Percentiles rank a stretch among this genome's conserved stretches.
Conservation (phyloP, 2,329 filamentous ascomycete genomes). For the Cladosporium sp. region DNA sequence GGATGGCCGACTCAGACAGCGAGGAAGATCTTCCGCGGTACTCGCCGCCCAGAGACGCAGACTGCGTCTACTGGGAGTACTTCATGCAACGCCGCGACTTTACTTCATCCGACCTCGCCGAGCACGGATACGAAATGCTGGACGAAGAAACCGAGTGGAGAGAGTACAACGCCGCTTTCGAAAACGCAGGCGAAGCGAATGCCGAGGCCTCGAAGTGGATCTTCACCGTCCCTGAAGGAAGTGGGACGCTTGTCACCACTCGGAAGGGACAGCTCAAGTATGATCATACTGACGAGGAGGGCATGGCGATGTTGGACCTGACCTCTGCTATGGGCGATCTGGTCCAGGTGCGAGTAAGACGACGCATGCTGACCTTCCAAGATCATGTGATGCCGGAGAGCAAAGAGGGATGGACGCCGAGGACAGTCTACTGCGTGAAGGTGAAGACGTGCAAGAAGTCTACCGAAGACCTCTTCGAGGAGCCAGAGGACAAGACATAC, state of each 20-base stretch:
- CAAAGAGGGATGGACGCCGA: not conserved
- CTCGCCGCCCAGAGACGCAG: not conserved
- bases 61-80: not conserved
- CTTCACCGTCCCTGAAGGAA: not conserved
- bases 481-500: not conserved
- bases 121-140: not conserved
- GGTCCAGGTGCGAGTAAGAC: not conserved
- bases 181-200: not conserved
- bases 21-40: not conserved
- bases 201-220: not conserved
- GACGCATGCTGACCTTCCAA: not conserved
- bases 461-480: not conserved
- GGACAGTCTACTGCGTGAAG: not conserved
- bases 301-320: not conserved
- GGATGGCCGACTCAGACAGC: not conserved
- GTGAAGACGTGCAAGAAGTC: not conserved
- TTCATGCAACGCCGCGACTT: not conserved
- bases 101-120: not conserved
- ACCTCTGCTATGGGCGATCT: not conserved
- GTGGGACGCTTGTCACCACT: too few species aligned
- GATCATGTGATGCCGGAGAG: not conserved
- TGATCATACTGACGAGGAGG: not conserved
- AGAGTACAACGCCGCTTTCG: not conserved
- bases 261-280: too few species aligned
- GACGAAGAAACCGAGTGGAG: not conserved